Base-by-base conservation (phyloP, 2,329 filamentous ascomycete species). In the Xylaria sp. region DNA sequence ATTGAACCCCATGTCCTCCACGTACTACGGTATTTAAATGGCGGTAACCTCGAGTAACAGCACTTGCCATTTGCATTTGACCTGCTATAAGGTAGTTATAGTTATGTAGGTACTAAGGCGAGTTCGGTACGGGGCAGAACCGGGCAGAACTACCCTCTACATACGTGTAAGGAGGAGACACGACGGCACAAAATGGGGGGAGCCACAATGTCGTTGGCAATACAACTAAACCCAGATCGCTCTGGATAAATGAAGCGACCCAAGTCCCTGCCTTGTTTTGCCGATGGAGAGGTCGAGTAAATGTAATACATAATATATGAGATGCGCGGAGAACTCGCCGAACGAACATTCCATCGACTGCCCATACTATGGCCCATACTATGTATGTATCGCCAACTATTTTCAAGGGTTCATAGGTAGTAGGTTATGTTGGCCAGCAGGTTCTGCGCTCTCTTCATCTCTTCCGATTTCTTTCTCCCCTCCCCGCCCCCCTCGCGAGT, bases 191-290 rank as follows among this genome's bases (percentile, higher is more conserved):
- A n/a, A 34, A 34, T 34, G 11, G 9, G 29, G 29, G 11, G 29
- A 34, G 29, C 29, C 29, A 13, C 29, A 34, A 13, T 34, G 29
- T 13, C n/a, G 6, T 16, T 22, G 40, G 6, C 41, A 57, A 57
- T 55, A 49, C 47, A 16, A 49, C 44, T 46, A 53, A 55, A 54
- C 57, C 57, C 52, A 38, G 44, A 56, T 47, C 54, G 48, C 54
- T 50, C 52, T 62, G 59, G 59, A 47, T 62, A 62, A 61, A 59
- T 56, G 46, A 56, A 42, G 54, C 48, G 18, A 53, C 26, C 51
- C 50, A 44, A 40, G n/a, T n/a, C n/a, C 39, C 47, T 50, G 4
- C 11, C 11, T 7, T 7, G 52, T 60, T 61, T 51, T 61, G 52
- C 59, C 59, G 56, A 55, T 39, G n/a, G n/a, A n/a, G n/a, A 48